Base-by-base conservation (phyloP, 495 filamentous ascomycete genomes). In the Penicillium mononematosum region DNA sequence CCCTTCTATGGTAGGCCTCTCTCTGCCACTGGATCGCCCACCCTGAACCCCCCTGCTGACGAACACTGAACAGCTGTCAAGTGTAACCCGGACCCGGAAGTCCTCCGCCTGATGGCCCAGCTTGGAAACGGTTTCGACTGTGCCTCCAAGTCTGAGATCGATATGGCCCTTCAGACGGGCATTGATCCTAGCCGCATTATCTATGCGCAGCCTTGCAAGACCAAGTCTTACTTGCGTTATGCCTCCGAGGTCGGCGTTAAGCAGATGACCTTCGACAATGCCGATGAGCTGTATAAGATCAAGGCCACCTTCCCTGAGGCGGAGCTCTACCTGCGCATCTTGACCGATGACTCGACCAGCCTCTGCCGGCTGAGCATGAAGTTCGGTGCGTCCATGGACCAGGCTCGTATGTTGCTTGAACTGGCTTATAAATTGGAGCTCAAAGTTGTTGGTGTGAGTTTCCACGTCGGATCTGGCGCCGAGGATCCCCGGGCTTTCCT, bases 161-260 rank as follows among this genome's bases (percentile, higher is more conserved):
- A 98, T 66, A 83, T 90, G 66, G 88, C 96, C 60, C 80, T 97
- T 44, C 81, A 81, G 61, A 82, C 92, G 59, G 92, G 91, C 57
- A 83, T 97, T 57, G 89, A 92, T 67, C 91, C 95, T 4, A 83
- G 85, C 53, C 91, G 92, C 65, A 96, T 99, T 78, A 96, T 99
- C 75, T 99, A 97, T 68, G 95, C 94, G 47, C 95, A 99, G 71
- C 94, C 94, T 43, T 98, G 95, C 87, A 98, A 98, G 83, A 97
- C 94, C 67, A 96, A 95, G 74, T 96, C 92, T 39, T 96, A 97
- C 74, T 79, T 98, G 58, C 90, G 92, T 64, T 96, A 90, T 64
- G 93, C 93, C 50, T 83, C 86, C 54, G 81, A 85, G 69, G 71
- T 88, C 53, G 88, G 86, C 57, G 93, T 99, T 65, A 95, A 90